A percentile compares a stretch with the other conserved stretches of the same genome.
Evolutionary conservation across 2,329 filamentous ascomycete genomes (phyloP).

Genomic region (Xylaria sp.): DNA sequence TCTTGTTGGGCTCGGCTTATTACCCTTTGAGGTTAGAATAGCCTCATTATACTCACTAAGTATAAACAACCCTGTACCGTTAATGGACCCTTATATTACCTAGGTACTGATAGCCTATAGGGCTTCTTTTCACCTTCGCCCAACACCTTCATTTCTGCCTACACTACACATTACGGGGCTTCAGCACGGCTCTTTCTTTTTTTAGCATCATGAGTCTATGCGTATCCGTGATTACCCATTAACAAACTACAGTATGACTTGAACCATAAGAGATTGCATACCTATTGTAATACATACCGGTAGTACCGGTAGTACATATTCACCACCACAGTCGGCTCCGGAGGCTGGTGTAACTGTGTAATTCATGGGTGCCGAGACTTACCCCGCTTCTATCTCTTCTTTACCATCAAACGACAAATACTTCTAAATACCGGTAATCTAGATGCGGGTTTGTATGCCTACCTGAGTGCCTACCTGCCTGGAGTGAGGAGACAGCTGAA

Average conservation of each 20-base stretch:
- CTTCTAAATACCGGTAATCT: background rate
- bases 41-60: background rate
- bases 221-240: background rate
- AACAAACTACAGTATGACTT: background rate
- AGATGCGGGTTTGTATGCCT: background rate
- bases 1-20: background rate
- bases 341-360: conserved; percentile 13
- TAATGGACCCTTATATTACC: background rate
- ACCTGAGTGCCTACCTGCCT: background rate
- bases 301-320: background rate
- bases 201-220: background rate
- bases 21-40: conserved; percentile 22
- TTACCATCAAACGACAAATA: background rate
- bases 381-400: conserved; percentile 17
- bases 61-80: background rate
- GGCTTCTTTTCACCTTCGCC: no score
- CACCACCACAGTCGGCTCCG: background rate
- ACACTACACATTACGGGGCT: no score
- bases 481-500: background rate
- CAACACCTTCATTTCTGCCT: no score
- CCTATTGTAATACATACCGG: background rate
- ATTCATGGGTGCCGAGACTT: conserved; percentile 15
- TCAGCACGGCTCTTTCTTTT: background rate
- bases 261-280: background rate
- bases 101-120: no score